Base-by-base conservation (phyloP, 768 basidiomycete genomes). In the Phaeolepiota aurea region DNA sequence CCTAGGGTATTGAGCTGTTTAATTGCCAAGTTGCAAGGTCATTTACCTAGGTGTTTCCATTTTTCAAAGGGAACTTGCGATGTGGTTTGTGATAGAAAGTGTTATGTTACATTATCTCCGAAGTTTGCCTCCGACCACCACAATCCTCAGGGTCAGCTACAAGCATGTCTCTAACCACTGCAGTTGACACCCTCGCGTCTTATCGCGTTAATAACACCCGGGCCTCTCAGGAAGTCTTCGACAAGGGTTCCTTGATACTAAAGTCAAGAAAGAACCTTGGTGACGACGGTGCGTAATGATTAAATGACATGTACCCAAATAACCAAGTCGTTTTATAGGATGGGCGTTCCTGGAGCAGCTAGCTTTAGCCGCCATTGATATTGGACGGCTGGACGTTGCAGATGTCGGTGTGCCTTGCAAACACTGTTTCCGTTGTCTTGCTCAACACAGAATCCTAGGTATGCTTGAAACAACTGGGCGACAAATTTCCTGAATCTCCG, bases 321-420 rank as follows among this genome's bases (percentile, higher is more conserved):
- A 37, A 42, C 38, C 45, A 32, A 43, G 20, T 39, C 32, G 20
- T 22, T 47, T 37, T 3, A 44, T 50, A 90, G 90, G 71, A 20
- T 91, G 87, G 87, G 71, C 72, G 9, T 80, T 87, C 46, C 59
- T 88, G 5, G 92, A 94, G 52, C 87, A 91, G 51, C 67, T 91
- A 2, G 72, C 78, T 2, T 58, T 88, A 37, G 87, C 91, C 2
- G 72, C 90, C 3, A 64, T 90, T 38, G 88, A 93, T 48, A 63
- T 82, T 10, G 87, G 83, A 19, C 66, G 79, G 39, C 44, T 79
- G 18, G 79, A 86, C 37, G 63, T 88, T 21, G 85, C 89, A 19
- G 77, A 88, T 57, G 89, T 91, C 59, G 45, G 75, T 66, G 9
- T n/a, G n/a, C n/a, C n/a, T n/a, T n/a, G n/a, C n/a, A n/a, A n/a